Conservation (phyloP, 1,139 yeast genomes). For the Pichia inconspicua region DNA sequence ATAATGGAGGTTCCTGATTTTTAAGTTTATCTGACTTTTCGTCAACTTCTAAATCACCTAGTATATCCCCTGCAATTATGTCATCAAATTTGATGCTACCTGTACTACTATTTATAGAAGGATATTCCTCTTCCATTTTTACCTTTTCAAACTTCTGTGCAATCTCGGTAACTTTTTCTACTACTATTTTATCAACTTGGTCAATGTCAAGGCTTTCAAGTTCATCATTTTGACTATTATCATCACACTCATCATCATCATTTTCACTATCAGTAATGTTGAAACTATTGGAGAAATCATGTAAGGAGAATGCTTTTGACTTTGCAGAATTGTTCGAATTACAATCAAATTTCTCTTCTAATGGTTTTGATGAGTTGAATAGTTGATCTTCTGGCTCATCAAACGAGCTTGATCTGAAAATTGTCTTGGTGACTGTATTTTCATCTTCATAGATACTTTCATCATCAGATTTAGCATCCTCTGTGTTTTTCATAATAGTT, state of each 20-base stretch:
- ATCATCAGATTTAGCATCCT: neutral
- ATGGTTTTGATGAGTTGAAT: neutral
- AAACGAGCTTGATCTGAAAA: constrained; percentile 11
- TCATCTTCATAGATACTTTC: constrained; percentile 11
- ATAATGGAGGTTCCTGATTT: neutral
- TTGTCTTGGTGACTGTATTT: constrained; percentile 7
- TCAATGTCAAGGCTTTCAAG: neutral
- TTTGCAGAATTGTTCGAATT: neutral
- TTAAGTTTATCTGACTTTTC: neutral
- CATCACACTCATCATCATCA: neutral
- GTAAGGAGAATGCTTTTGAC: neutral
- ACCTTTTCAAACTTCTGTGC: neutral
- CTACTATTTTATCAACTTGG: neutral
- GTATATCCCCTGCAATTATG: constrained; percentile 9
- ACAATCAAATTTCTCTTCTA: neutral
- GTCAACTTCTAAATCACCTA: constrained; percentile 2
- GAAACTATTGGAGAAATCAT: neutral
- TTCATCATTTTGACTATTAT: neutral
- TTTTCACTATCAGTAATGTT: neutral
- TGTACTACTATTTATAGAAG: constrained; percentile 1
- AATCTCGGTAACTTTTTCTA: neutral
- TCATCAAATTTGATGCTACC: constrained; percentile 13
- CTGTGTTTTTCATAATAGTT: neutral
- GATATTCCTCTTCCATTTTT: neutral
- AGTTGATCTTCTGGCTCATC: constrained; percentile 2